A percentile compares a stretch with the other conserved stretches of the same genome.
Evolutionary conservation across 495 filamentous ascomycete genomes (phyloP).

Genomic region (Lindgomyces ingoldianus): DNA sequence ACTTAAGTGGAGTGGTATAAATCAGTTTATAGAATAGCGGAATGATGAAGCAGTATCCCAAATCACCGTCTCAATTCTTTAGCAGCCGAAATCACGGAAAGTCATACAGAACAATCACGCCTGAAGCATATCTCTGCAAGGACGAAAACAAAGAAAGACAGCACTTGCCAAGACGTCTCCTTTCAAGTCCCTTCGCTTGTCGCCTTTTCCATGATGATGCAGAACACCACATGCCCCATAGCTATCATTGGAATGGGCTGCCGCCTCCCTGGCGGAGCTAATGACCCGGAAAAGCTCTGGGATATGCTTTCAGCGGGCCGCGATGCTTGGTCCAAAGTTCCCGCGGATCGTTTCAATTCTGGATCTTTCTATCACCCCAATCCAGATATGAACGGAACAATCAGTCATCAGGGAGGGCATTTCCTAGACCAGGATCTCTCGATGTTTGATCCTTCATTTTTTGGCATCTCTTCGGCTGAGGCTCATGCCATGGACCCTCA

Average conservation of each 20-base stretch:
- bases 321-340: neutral
- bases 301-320: neutral
- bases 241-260: constrained; percentile 28
- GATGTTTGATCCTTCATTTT: constrained; percentile 9
- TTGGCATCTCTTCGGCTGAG: neutral
- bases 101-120: too few relatives aligned
- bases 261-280: constrained; percentile 7
- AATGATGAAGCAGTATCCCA: too few relatives aligned
- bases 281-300: constrained; percentile 1
- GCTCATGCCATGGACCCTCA: neutral
- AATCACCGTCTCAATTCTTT: too few relatives aligned
- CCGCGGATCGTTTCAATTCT: neutral
- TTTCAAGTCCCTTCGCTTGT: too few relatives aligned
- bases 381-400: neutral
- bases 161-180: too few relatives aligned
- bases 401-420: neutral
- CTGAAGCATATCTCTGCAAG: too few relatives aligned
- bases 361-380: constrained; percentile 9
- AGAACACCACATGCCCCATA: constrained; percentile 1
- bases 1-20: too few relatives aligned
- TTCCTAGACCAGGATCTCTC: constrained; percentile 2
- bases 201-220: too few relatives aligned
- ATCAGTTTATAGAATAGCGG: too few relatives aligned
- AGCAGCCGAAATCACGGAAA: too few relatives aligned
- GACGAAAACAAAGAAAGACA: too few relatives aligned